phyloP scores from a whole-genome alignment of 805 yeast genomes.

The Cyberlindnera nakhonratchasimensis region DNA sequence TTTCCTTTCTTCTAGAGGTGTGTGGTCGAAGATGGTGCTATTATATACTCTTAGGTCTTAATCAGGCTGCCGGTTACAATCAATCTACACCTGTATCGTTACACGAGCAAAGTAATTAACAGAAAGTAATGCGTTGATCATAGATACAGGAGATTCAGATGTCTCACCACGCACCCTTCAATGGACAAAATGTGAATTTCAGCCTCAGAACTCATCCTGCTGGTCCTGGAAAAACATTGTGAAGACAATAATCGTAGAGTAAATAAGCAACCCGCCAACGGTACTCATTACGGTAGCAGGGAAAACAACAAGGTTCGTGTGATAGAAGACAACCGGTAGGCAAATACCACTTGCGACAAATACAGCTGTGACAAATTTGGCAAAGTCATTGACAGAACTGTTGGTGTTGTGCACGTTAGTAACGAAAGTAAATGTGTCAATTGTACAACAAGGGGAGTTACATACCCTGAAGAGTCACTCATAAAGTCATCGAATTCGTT shows the following conservation, averaged over 20 bases:
- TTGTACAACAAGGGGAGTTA: slow-evolving; percentile 2
- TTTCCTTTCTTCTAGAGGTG: too few relatives aligned
- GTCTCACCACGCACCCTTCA: not conserved
- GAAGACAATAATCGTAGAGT: slow-evolving; percentile 78
- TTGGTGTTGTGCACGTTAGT: not conserved
- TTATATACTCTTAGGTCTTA: not conserved
- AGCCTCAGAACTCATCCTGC: slow-evolving; percentile 35
- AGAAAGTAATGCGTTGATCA: not conserved
- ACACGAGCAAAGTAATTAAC: not conserved
- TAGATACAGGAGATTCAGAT: not conserved
- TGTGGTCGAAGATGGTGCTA: too few relatives aligned
- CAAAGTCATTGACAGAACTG: slow-evolving; percentile 61
- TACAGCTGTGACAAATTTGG: slow-evolving; percentile 75
- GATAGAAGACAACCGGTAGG: slow-evolving; percentile 74
- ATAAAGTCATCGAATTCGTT: slow-evolving; percentile 53
- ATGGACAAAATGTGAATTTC: not conserved
- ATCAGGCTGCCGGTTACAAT: not conserved
- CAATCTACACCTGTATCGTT: too few relatives aligned
- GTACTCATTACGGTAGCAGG: slow-evolving; percentile 76
- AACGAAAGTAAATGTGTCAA: not conserved
- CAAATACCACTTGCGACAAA: slow-evolving; percentile 72
- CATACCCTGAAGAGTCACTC: slow-evolving; percentile 47
- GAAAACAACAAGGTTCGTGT: slow-evolving; percentile 64
- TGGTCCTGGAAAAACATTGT: slow-evolving; percentile 63
- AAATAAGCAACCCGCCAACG: slow-evolving; percentile 80